Base-by-base conservation (phyloP, 306 rosid species). In the Inga leiocalycina region DNA sequence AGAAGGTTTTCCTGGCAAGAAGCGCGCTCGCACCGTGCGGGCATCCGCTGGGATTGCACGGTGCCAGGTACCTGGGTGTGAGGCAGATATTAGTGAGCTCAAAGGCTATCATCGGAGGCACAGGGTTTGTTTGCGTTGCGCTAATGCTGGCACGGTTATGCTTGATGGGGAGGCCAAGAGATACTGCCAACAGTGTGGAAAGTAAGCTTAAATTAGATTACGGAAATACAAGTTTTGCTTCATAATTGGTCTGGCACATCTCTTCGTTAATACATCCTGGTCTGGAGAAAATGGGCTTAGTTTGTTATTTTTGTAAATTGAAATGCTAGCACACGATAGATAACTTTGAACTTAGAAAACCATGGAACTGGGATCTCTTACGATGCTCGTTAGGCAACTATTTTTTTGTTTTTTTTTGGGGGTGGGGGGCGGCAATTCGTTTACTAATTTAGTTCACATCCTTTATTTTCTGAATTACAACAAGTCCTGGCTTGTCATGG, bases 141-240 rank as follows among this genome's bases (percentile, higher is more conserved):
- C 99, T 0, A 90, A 89, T 77, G 97, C 98, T 19, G 4, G 82
- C 9, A 85, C 91, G 5, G 99, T 97, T 14, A 2, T 79, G 35
- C 77, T 97, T 65, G 82, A 91, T 35, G 97, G 94, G 16, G 94
- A 92, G 61, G 20, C 83, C 8, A 94, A 89, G 85, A 88, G 99
- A 80, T 97, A 94, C 82, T 97, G 99, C 70, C 99, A 97, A 78
- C 99, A 97, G 94, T 97, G 99, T 77, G 99, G 99, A 75, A 97
- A 97, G 99, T 97, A 82, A 88, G 95, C 52, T 69, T 15, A 24
- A 52, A 51, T 6, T 19, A 14, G n/a, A 35, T 0, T 20, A n/a
- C 10, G 8, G 61, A 64, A 15, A 43, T 64, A 0, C 12, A 62
- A 77, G 15, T 20, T n/a, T 76, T 22, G 39, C 59, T 59, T 59